Conservation (phyloP, 2,329 filamentous ascomycete species). For the Chaetomium strumarium region DNA sequence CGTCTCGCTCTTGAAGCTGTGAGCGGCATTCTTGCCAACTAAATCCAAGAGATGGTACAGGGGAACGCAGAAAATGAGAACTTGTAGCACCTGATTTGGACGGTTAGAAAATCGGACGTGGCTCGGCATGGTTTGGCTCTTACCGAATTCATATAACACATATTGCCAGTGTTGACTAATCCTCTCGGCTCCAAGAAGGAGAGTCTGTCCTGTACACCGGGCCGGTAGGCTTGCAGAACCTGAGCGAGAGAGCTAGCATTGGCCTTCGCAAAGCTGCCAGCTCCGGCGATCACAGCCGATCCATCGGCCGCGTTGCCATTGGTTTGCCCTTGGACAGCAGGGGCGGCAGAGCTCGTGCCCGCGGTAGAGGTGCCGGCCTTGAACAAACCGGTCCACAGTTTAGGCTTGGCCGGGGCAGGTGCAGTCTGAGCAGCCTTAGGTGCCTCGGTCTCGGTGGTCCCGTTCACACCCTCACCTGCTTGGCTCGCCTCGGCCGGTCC, state of each 20-base stretch:
- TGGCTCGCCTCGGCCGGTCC: not conserved
- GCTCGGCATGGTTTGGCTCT: conserved; percentile 32
- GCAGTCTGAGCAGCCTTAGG: conserved; percentile 24
- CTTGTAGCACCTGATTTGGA: conserved; percentile 77
- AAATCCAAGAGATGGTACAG: conserved; percentile 93
- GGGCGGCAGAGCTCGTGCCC: conserved; percentile 21
- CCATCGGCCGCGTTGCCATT: conserved; percentile 26
- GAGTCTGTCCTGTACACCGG: conserved; percentile 59
- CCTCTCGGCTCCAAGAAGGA: conserved; percentile 88
- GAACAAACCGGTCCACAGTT: conserved; percentile 36
- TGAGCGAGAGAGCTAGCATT: conserved; percentile 63
- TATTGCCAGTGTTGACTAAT: conserved; percentile 93
- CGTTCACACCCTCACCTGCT: conserved; percentile 5
- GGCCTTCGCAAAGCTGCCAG: conserved; percentile 38
- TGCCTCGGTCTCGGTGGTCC: conserved; percentile 23
- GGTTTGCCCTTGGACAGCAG: conserved; percentile 17
- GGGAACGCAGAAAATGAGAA: conserved; percentile 85
- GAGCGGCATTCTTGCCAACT: conserved; percentile 72
- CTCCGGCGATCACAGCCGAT: conserved; percentile 21
- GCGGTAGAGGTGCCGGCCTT: conserved; percentile 24
- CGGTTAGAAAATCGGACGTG: conserved; percentile 30
- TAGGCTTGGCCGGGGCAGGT: conserved; percentile 32
- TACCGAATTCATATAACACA: conserved; percentile 99
- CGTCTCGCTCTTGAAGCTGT: conserved; percentile 93
- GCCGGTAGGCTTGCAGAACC: conserved; percentile 66